Evolutionary conservation across 73 alveolate species (phyloP), one percentile per base, ranked within the genome.

Genomic region (Tetrahymena borealis): DNA sequence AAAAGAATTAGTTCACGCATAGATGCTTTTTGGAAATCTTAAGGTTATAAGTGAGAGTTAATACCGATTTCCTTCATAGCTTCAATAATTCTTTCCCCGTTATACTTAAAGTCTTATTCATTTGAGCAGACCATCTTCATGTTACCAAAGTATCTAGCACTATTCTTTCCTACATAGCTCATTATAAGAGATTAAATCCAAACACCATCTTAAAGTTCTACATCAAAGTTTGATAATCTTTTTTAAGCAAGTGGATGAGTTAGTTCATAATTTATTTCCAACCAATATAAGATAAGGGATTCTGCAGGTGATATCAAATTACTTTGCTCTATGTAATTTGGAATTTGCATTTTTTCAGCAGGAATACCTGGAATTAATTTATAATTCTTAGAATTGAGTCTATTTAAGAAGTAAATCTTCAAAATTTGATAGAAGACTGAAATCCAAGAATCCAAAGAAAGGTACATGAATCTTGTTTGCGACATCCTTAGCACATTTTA

Each of bases 1-100:
- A 98, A 97, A 43, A 98, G 96, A 13, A 98, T 97, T 97, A 98
- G 92, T 95, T 98, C 99, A 93, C 99, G 97, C 33, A 99, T 99
- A 91, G 97, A 95, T 31, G 99, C 99, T 90, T 95, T 96, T 13
- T 96, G 96, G 37, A 97, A 90, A 90, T 97, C 99, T 32, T 77
- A 91, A 0, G 99, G 98, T 28, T 94, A 28, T 4, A 97, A 39
- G 41, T 97, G 98, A 2, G 99, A 94, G 78, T 96, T 33, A n/a
- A 97, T 94, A 11, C 99, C 99, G 33, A 96, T 97, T 90, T 97
- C 99, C 40, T 95, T 95, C 77, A 97, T 93, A 1, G 98, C 97
- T 31, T 96, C 98, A 60, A 97, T 94, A 16, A 97, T 91, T 78
- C 96, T 97, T 93, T 97, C 98, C 5, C 98, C 98, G 92, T 97